Base-by-base conservation (phyloP, 371 early-diverging fungal genomes). In the Mortierella sp. region DNA sequence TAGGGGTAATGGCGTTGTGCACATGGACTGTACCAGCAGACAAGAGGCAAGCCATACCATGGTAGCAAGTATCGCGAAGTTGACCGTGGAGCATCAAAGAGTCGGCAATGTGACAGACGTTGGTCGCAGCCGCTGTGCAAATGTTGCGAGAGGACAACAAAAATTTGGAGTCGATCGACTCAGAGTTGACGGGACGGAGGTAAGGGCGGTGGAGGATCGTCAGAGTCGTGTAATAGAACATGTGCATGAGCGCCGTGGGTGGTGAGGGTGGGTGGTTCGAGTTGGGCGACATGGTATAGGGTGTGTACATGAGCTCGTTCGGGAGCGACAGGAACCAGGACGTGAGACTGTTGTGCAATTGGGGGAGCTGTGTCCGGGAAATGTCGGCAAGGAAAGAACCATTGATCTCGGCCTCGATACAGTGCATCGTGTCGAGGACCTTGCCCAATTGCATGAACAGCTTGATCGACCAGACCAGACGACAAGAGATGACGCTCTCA, bases 271-370 rank as follows among this genome's bases (percentile, higher is more conserved):
- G 86, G 46, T 85, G 86, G 43, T 85, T 85, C 29, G 86, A 85
- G 79, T 85, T 85, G 44, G 86, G 86, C 1, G 86, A 85, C 86
- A 85, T 85, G 49, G 86, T 85, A 56, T 85, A 85, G 0, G 86
- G 86, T 27, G 86, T 85, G 73, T 85, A 85, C 86, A 85, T 85
- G 75, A 85, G 86, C 75, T 85, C 86, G 56, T 85, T 85, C 18
- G 86, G 86, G 32, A 85, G 75, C 2, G 86, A 85, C 70, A 85
- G 71, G 73, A 85, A 85, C 86, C 86, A 85, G 4, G 86, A 85
- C 1, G 86, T 85, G 35, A 85, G 71, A n/a, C 86, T 85, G 77
- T 85, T 85, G 75, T 85, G 86, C 21, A 85, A 77, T 41, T 85
- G 86, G 24, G 86, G 86, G 12, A 85, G 75, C 32, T 85, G 86